Conservation (phyloP, 2,329 filamentous ascomycete species). For the Metarhizium guizhouense region DNA sequence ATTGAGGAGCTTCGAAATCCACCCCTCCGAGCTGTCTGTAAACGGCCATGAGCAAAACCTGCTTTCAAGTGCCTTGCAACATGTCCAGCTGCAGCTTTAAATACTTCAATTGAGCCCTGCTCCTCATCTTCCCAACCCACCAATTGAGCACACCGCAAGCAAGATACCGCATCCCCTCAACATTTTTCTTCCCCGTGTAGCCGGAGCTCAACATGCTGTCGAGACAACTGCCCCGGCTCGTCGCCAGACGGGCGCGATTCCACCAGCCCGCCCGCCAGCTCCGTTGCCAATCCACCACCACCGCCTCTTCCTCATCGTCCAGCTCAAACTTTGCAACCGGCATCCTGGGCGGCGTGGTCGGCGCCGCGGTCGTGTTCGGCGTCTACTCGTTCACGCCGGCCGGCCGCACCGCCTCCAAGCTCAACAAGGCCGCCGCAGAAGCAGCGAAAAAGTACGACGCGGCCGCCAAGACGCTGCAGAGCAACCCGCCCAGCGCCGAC, state of each 20-base stretch:
- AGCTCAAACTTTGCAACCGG: constrained; percentile 30
- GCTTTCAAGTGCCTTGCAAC: too few relatives aligned
- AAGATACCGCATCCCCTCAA: background rate
- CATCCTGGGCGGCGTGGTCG: constrained; percentile 33
- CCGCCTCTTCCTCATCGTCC: constrained; percentile 15
- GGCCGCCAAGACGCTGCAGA: constrained; percentile 50
- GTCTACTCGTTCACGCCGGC: constrained; percentile 35
- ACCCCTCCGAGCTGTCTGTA: too few relatives aligned
- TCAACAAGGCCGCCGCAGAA: constrained; percentile 41
- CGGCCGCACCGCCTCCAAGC: constrained; percentile 28
- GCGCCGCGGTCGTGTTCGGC: constrained; percentile 32
- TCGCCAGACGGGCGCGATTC: constrained; percentile 8
- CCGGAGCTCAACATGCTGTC: background rate
- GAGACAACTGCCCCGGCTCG: constrained; percentile 7
- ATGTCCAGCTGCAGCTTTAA: too few relatives aligned
- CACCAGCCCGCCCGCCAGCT: constrained; percentile 8
- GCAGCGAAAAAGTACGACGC: constrained; percentile 52
- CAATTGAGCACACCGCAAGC: background rate
- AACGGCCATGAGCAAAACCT: too few relatives aligned
- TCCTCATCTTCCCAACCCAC: background rate
- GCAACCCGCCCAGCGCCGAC: constrained; percentile 55
- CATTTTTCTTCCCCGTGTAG: background rate
- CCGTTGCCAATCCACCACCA: constrained; percentile 32
- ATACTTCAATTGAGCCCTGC: too few relatives aligned
- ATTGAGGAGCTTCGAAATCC: too few relatives aligned